Base-by-base conservation (phyloP, 2,329 filamentous ascomycete species). In the Epichloe amarillans region DNA sequence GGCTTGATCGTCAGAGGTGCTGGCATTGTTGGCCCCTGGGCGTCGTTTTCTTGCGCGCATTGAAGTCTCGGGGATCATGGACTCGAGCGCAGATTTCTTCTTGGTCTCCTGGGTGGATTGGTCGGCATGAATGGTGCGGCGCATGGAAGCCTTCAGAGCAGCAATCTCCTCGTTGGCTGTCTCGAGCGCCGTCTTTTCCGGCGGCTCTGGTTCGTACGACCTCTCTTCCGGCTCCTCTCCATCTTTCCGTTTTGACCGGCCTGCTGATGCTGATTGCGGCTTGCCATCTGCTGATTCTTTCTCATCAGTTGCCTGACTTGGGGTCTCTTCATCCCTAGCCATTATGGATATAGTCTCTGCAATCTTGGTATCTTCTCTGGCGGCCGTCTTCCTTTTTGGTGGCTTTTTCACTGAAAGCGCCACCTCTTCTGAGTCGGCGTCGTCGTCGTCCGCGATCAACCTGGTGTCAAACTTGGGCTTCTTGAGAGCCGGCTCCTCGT, bases 131-230 rank as follows among this genome's bases (percentile, higher is more conserved):
- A 77, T 68, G 21, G 75, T 84, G 36, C 86, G 77, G 62, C 82
- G 84, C 83, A 93, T 88, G 0, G 85, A 89, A 8, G 84, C 84
- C 64, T 90, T 91, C 4, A 93, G 70, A 1, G 83, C 83, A 4
- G 84, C 85, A 50, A 91, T 88, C 60, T 93, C 84, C 38, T 86
- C 85, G 57, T 90, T 90, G 3, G 85, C 86, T 56, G 73, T 73
- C 55, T 88, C 82, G 10, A 90, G 68, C 0, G 75, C 73, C 1
- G 74, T 73, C 59, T 76, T 77, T 60, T 60, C 64, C 38, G 60
- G 60, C n/a, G 54, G 54, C 39, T 65, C 61, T 8, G 61, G 60
- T 48, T 61, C 60, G 14, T 59, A 55, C 17, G 59, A 58, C 37
- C 50, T 33, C 21, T 61, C 57, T 5, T 50, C 50, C 50, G 57